Percentiles rank a stretch among this genome's conserved stretches.
These are phyloP conservation scores for Magnolia sinica DNA, from an alignment of 164 flowering plant species.

Conservation along the genomic window DNA sequence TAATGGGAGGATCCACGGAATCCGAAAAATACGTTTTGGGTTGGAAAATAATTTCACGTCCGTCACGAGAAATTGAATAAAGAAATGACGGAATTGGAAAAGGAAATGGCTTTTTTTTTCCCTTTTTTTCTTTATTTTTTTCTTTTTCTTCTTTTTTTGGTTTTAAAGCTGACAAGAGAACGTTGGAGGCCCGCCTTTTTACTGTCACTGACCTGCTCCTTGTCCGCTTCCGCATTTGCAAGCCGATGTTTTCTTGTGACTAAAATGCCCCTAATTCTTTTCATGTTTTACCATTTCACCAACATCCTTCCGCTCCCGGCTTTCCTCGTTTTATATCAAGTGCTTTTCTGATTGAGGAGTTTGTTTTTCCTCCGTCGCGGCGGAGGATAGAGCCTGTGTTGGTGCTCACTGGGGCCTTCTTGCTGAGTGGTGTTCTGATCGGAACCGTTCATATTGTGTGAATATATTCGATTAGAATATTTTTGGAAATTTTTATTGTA, in stretches of 20 bases:
- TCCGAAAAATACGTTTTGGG: conserved; percentile 45
- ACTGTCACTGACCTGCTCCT: conserved; percentile 57
- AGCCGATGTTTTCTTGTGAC: not conserved
- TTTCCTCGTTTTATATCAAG: too few species aligned
- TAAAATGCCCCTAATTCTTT: not conserved
- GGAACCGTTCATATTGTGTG: too few species aligned
- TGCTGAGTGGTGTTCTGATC: too few species aligned
- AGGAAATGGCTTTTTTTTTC: conserved; percentile 10
- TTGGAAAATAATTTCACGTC: conserved; percentile 55
- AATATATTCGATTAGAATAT: too few species aligned
- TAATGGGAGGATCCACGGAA: conserved; percentile 21
- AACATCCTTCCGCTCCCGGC: too few species aligned
- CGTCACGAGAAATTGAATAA: conserved; percentile 21
- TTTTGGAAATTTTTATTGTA: too few species aligned
- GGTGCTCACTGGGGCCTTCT: too few species aligned
- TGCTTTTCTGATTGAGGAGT: too few species aligned
- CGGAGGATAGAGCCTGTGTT: too few species aligned
- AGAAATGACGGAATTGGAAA: not conserved
- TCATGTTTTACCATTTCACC: not conserved
- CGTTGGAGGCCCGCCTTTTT: conserved; percentile 27
- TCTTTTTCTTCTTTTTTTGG: conserved; percentile 2
- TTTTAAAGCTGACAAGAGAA: conserved; percentile 33
- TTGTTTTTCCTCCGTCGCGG: too few species aligned
- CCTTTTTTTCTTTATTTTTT: not conserved
- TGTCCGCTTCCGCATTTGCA: conserved; percentile 48